Percentiles rank a stretch among this genome's conserved stretches.
phyloP scores from a whole-genome alignment of 2,329 filamentous ascomycete genomes.

The Pyrenochaeta sp. region DNA sequence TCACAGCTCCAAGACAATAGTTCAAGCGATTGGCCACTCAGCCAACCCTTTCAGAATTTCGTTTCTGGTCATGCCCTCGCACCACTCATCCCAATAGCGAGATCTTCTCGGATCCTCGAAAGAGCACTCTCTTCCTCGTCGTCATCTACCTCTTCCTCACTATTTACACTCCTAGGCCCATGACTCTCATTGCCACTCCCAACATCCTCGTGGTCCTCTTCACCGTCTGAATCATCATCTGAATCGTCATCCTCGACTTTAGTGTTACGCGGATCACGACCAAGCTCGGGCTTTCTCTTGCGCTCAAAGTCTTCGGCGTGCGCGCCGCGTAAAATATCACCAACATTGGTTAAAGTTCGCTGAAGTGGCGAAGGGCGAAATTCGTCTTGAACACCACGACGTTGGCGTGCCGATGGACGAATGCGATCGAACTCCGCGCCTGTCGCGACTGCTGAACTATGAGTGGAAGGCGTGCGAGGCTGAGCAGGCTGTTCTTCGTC shows the following conservation, averaged over 20 bases:
- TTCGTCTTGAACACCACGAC: slow-evolving; percentile 27
- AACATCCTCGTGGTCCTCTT: slow-evolving; percentile 39
- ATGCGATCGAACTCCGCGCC: slow-evolving; percentile 26
- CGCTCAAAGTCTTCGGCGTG: slow-evolving; percentile 94
- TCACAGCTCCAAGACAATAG: too few relatives aligned
- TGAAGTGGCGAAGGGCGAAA: slow-evolving; percentile 45
- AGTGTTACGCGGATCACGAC: slow-evolving; percentile 41
- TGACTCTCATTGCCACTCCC: slow-evolving; percentile 29
- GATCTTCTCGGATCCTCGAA: slow-evolving; percentile 20
- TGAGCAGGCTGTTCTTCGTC: slow-evolving; percentile 44
- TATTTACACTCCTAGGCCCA: slow-evolving; percentile 3
- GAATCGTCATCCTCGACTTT: slow-evolving; percentile 39
- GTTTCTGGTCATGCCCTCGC: too few relatives aligned
- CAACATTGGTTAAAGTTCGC: slow-evolving; percentile 61
- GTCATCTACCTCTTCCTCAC: slow-evolving; percentile 14
- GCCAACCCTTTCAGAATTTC: too few relatives aligned
- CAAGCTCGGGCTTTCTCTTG: slow-evolving; percentile 64
- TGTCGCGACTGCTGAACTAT: not conserved
- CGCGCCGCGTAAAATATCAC: slow-evolving; percentile 78
- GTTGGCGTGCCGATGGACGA: slow-evolving; percentile 22
- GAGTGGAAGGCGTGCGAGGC: slow-evolving; percentile 1
- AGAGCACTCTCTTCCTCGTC: slow-evolving; percentile 23
- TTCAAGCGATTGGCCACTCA: too few relatives aligned
- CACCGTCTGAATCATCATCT: slow-evolving; percentile 27
- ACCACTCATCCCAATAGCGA: slow-evolving; percentile 15